A percentile compares a stretch with the other conserved stretches of the same genome.
phyloP scores from a whole-genome alignment of 2,329 filamentous ascomycete genomes.

The Cladosporium phlei region DNA sequence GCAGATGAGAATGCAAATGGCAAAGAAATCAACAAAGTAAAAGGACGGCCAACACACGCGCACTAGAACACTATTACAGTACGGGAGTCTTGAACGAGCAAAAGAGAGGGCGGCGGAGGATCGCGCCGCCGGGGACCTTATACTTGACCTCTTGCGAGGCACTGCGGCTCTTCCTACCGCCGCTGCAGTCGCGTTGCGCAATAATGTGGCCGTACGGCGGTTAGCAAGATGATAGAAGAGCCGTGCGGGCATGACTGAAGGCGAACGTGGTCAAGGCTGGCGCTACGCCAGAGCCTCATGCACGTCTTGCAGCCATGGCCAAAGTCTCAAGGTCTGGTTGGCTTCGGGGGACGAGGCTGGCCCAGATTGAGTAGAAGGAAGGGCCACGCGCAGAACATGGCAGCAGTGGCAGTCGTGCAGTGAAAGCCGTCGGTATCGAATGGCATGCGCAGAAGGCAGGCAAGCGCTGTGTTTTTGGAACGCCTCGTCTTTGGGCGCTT shows the following conservation, averaged over 20 bases:
- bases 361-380: conserved; percentile 1
- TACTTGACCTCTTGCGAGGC: conserved; percentile 17
- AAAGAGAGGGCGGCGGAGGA: conserved; percentile 15
- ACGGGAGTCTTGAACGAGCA: conserved; percentile 19
- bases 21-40: conserved; percentile 22
- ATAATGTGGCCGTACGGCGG: conserved; percentile 23
- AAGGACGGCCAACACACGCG: conserved; percentile 11
- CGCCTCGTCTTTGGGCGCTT: conserved; percentile 42
- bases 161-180: conserved; percentile 13
- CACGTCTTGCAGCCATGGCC: conserved; percentile 16
- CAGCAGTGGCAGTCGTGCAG: background rate
- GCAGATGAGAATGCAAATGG: conserved; percentile 18
- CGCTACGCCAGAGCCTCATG: conserved; percentile 28
- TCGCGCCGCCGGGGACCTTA: conserved; percentile 25
- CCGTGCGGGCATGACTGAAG: conserved; percentile 16
- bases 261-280: conserved; percentile 27
- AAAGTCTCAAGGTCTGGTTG: conserved; percentile 1
- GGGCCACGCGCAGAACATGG: conserved; percentile 11
- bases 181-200: conserved; percentile 21
- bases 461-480: conserved; percentile 11
- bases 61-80: conserved; percentile 20
- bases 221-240: conserved; percentile 21
- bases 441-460: background rate
- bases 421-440: conserved; percentile 7
- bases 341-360: background rate